Evolutionary conservation across 2,329 filamentous ascomycete species (phyloP), one percentile per base, ranked within the genome.

Genomic region (Aspergillus uvarum): DNA sequence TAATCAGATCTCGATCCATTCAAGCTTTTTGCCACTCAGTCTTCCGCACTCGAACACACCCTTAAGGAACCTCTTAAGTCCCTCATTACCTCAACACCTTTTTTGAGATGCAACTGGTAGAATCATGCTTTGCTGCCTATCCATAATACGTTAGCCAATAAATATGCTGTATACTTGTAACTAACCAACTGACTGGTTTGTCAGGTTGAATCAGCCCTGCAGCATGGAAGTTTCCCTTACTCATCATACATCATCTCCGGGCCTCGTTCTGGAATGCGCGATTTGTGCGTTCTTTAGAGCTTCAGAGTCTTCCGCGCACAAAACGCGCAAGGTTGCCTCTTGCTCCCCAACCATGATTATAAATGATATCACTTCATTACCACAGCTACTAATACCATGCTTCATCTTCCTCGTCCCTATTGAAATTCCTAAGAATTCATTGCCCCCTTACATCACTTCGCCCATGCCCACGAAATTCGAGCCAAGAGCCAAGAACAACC

Each of bases 241-340:
- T 19, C 14, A 52, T 31, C 35, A 22, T 53, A 42, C 51, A 53
- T 44, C 51, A 44, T 42, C 51, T 16, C 19, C 26, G 31, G 21
- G 14, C 16, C 3, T 44, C 38, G 24, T 21, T 8, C 21, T 31
- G 58, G 60, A 55, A 70, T 75, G 73, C 68, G 73, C 64, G 59
- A 73, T 73, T 75, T 75, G 70, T 74, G 73, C 73, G 73, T 69
- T 44, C 54, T 71, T 67, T 67, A 65, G 62, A 59, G 47, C 54
- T 42, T 49, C n/a, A 58, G 29, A 32, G 24, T 54, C 38, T 53
- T 52, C 49, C 22, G 61, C 71, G 72, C 72, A 72, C 66, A 75
- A 75, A 74, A 66, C 47, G 51, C 72, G 68, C 72, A 73, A 63
- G 63, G 59, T 44, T 60, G 56, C 58, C 55, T 44, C 52, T 62